Percentiles rank a stretch among this genome's conserved stretches.
Evolutionary conservation across 2,329 filamentous ascomycete species (phyloP).

Genomic region (Uncinocarpus reesii): DNA sequence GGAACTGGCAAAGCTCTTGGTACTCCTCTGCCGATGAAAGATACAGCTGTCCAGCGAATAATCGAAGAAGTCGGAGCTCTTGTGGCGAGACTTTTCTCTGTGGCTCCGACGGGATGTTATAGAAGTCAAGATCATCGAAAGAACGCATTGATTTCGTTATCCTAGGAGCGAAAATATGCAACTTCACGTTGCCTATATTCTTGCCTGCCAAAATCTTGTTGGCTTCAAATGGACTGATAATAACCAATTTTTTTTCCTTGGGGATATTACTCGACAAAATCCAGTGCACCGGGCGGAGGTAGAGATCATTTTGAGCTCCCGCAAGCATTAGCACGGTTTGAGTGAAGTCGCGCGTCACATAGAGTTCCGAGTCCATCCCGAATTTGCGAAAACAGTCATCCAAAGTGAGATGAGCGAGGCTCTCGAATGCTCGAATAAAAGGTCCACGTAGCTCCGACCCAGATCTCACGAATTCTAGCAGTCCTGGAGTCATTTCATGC

Average conservation of each 20-base stretch:
- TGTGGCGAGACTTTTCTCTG: conserved; percentile 19
- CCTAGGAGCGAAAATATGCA: conserved; percentile 45
- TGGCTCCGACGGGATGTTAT: conserved; percentile 25
- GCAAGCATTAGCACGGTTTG: conserved; percentile 31
- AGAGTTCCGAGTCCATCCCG: conserved; percentile 24
- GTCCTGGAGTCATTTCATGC: conserved; percentile 25
- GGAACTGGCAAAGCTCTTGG: conserved; percentile 14
- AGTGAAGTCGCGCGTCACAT: conserved; percentile 44
- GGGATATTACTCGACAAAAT: conserved; percentile 30
- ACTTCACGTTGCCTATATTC: conserved; percentile 23
- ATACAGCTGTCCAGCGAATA: conserved; percentile 59
- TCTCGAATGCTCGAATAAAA: conserved; percentile 38
- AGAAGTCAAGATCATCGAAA: conserved; percentile 40
- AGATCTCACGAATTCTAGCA: neutral
- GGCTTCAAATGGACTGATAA: conserved; percentile 53
- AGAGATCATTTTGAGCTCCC: conserved; percentile 34
- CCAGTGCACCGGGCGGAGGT: conserved; percentile 46
- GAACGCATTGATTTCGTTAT: conserved; percentile 27
- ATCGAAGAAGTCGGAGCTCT: conserved; percentile 41
- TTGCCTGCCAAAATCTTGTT: conserved; percentile 36
- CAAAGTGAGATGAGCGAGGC: conserved; percentile 30
- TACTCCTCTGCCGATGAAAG: conserved; percentile 47
- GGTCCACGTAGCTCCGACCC: conserved; percentile 20
- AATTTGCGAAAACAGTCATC: conserved; percentile 15
- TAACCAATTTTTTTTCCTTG: conserved; percentile 22